phyloP scores from a whole-genome alignment of 768 basidiomycete species.

The Imleria badia region DNA sequence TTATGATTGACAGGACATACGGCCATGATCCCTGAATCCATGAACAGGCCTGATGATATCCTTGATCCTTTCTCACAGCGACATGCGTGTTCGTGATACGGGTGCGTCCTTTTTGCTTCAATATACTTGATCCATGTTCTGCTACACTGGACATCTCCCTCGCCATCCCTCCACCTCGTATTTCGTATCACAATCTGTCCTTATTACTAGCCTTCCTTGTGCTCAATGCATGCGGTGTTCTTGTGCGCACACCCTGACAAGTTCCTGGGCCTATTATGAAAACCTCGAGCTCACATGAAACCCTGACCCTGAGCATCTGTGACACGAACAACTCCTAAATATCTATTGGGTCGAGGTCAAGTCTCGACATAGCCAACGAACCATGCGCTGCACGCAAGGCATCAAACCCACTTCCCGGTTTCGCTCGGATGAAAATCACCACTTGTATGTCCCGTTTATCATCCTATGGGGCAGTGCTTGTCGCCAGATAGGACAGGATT shows the following conservation, averaged over 20 bases:
- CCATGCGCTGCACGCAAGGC: slow-evolving; percentile 13
- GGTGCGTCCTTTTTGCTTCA: too few relatives aligned
- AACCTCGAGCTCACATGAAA: slow-evolving; percentile 12
- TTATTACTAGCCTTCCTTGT: not conserved
- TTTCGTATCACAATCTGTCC: too few relatives aligned
- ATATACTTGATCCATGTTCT: not conserved
- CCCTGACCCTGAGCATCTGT: slow-evolving; percentile 21
- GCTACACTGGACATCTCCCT: too few relatives aligned
- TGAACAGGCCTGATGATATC: not conserved
- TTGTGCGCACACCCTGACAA: slow-evolving; percentile 4
- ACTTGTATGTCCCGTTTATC: not conserved
- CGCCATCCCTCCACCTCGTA: too few relatives aligned
- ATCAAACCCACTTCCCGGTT: slow-evolving; percentile 4
- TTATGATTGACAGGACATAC: not conserved
- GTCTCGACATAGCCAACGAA: not conserved
- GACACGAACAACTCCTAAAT: not conserved
- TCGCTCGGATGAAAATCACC: not conserved
- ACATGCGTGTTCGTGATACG: not conserved
- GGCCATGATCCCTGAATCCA: too few relatives aligned
- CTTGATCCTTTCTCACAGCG: not conserved
- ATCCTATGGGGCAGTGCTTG: not conserved
- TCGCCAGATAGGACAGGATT: not conserved
- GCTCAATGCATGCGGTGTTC: not conserved
- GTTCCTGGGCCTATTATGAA: slow-evolving; percentile 6
- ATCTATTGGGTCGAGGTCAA: not conserved